Base-by-base conservation (phyloP, 2,329 filamentous ascomycete species). In the Microdochium trichocladiopsis region DNA sequence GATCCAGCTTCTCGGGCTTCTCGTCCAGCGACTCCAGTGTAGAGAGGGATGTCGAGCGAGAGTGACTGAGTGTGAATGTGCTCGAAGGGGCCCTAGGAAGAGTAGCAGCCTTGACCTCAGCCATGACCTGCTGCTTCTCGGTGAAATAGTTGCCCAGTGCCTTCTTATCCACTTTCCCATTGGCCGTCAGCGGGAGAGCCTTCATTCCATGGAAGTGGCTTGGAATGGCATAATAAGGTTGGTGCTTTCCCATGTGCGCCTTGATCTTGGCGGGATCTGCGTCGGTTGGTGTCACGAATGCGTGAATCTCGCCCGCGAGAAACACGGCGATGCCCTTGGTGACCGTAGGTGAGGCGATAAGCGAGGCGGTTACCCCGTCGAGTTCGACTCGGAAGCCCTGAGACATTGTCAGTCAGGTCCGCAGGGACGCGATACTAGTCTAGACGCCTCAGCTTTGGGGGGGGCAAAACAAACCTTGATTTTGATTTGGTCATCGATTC, bases 401-500 rank as follows among this genome's bases (percentile, higher is more conserved):
- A 37, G 45, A 49, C 43, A 33, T 50, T n/a, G 41, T 52, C 28
- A 53, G 36, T 2, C 41, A 23, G 6, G n/a, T 45, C 41, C 22
- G 12, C 21, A 11, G 4, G 12, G 5, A 22, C 41, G 18, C 47
- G n/a, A 14, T 49, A 23, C 11, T 14, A 28, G 18, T 11, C 18
- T 43, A 12, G n/a, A 24, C 2, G n/a, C n/a, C n/a, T n/a, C n/a
- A n/a, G n/a, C n/a, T n/a, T n/a, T n/a, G n/a, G n/a, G n/a, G n/a
- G n/a, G 25, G 28, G 36, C 8, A 48, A 41, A 23, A 21, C 58
- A 49, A 61, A 74, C 73, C 66, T 82, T 80, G 60, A 84, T 73
- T 64, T 84, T 84, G 54, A 84, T 76, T 60, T 84, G 81, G 54
- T 83, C 80, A 57, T 84, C 81, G n/a, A 71, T 71, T 33, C 80